Base-by-base conservation (phyloP, 768 basidiomycete species). In the button mushroom (Agaricus bisporus) region DNA sequence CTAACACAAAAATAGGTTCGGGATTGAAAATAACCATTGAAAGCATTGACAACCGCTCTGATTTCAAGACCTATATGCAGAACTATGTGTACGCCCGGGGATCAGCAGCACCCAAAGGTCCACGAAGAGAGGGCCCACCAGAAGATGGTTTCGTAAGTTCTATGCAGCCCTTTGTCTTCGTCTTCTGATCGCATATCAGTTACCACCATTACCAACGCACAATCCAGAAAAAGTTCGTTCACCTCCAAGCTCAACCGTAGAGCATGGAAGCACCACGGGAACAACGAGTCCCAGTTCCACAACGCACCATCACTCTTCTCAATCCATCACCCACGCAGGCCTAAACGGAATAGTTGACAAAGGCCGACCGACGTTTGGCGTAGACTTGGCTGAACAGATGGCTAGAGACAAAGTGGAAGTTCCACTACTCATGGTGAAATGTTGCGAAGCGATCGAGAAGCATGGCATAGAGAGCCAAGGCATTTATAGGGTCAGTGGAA, bases 51-150 rank as follows among this genome's bases (percentile, higher is more conserved):
- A 94, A 94, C 61, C 83, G 94, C 37, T 78, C 85, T 35, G 97
- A 99, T 69, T 98, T 99, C 73, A 95, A 89, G 71, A 83, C 79
- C 7, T 99, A 87, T 66, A 98, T 99, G 95, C 92, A 97, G 65
- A 93, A 97, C 65, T 99, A 95, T 64, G 86, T 90, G 0, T 92
- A 95, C 63, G 92, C 92, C 26, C 88, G 89, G 56, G 89, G 86
- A 10, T 73, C 77, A 46, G 69, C 66, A 37, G 71, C 73, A 26
- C 67, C 70, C 12, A 75, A 83, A 37, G 91, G 89, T n/a, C 91
- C 90, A 26, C 77, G 89, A 56, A 76, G 94, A 57, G 91, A 97
- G 60, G 95, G 91, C 3, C 92, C 93, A 3, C 74, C 80, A 49
- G 91, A 98, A 49, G 93, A 97, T 66, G 92, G 93, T 38, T 97